These are phyloP conservation scores for Cordyceps fumosorosea DNA, from an alignment of 2,329 filamentous ascomycete genomes.

Conservation along the genomic window DNA sequence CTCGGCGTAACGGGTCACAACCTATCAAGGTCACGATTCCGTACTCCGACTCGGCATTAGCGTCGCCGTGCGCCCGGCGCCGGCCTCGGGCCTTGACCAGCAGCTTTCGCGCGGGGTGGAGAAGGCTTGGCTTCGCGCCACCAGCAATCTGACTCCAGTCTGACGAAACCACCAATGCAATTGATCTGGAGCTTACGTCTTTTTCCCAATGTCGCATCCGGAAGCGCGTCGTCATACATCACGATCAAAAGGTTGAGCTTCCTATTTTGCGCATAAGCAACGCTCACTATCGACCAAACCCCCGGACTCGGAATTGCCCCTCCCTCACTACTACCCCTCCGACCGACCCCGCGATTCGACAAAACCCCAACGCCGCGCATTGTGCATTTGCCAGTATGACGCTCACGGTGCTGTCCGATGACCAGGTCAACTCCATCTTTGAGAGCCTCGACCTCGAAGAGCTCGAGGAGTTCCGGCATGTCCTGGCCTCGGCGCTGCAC, in stretches of 20 bases:
- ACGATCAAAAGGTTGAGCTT: neutral
- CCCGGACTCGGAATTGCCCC: no score
- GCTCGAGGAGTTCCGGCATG: constrained; percentile 43
- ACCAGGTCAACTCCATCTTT: constrained; percentile 47
- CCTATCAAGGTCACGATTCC: neutral
- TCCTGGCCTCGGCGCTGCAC: constrained; percentile 47
- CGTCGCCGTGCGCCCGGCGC: neutral
- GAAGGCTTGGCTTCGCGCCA: neutral
- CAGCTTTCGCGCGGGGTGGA: constrained; percentile 2
- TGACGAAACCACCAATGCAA: neutral
- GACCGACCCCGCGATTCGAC: constrained; percentile 8
- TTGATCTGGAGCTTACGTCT: neutral
- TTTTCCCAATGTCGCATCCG: neutral
- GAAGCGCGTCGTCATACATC: neutral
- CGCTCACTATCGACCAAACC: neutral
- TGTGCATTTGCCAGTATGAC: constrained; percentile 37
- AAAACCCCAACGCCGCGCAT: neutral
- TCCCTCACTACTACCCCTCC: constrained; percentile 2
- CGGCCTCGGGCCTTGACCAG: neutral
- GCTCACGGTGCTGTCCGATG: constrained; percentile 52
- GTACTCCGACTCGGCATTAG: neutral
- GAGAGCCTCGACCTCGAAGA: constrained; percentile 47
- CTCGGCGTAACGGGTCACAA: no score
- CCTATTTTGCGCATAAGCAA: neutral
- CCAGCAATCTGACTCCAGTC: constrained; percentile 2